Evolutionary conservation across 2,329 filamentous ascomycete genomes (phyloP), one percentile per base, ranked within the genome.

Genomic region (Epichloe sibirici): DNA sequence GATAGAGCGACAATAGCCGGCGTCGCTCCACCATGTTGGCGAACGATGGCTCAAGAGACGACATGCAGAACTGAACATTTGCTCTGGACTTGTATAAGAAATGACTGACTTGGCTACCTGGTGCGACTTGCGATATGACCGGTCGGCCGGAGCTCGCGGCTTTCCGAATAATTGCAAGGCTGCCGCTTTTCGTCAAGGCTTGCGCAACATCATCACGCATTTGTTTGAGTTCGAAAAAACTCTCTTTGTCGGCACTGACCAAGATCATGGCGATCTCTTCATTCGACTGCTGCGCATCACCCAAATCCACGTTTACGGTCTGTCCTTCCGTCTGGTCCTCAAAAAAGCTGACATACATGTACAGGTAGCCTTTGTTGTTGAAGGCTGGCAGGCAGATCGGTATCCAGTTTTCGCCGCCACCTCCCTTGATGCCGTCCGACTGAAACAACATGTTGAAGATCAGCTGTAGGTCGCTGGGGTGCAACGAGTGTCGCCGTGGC

Each of bases 361-460:
- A 96, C 1, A 98, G 77, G 65, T 95, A 98, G 28, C 93, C 94
- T 49, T 84, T 87, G 66, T 89, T 97, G 71, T 98, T 98, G 72
- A 98, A 98, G 5, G 90, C 91, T 0, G 93, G 94, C 3, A 98
- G 77, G 62, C 93, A 98, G 6, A 98, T 76, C 0, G 93, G 93
- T 47, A 97, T 91, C 93, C 93, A 98, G 62, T 91, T 96, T 68
- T 98, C 93, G 34, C 91, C 93, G 40, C 78, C 90, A 5, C 88
- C 90, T 21, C 89, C 86, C 65, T 93, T 91, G 65, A 98, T 86
- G 44, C 88, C 86, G 48, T 89, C 88, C 2, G 91, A 93, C 70
- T 95, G 90, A 62, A 98, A 98, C 2, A 98, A 81, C 94, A 98
- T 98, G 65, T 97, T 97, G 76, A 98, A 98, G 55, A 98, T 90